Percentiles rank a stretch among this genome's conserved stretches.
Evolutionary conservation across 371 early-diverging fungal species (phyloP).

Genomic region (Haplosporangium sp.): DNA sequence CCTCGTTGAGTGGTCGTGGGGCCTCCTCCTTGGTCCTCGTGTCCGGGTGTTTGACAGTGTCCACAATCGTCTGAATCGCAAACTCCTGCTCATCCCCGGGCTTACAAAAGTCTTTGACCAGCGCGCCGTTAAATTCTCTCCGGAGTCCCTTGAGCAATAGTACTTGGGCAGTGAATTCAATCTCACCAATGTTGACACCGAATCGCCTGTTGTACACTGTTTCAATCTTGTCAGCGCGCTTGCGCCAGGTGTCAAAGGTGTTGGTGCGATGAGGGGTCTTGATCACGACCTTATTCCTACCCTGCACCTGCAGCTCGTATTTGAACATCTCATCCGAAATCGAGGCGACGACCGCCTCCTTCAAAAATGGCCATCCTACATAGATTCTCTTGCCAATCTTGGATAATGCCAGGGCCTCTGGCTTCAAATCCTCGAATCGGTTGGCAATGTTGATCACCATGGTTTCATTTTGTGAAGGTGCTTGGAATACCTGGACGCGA

Average conservation of each 20-base stretch:
- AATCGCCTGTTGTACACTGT: conserved; percentile 65
- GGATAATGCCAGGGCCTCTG: conserved; percentile 62
- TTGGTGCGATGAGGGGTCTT: conserved; percentile 62
- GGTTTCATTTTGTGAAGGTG: conserved; percentile 84
- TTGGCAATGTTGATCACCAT: conserved; percentile 78
- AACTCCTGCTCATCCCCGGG: conserved; percentile 70
- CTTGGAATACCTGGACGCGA: conserved; percentile 88
- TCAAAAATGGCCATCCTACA: conserved; percentile 88
- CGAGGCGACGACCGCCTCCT: conserved; percentile 81
- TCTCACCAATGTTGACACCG: conserved; percentile 77
- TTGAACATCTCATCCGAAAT: conserved; percentile 76
- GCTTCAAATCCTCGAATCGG: conserved; percentile 61
- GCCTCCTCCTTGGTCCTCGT: conserved; percentile 74
- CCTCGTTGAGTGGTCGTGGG: conserved; percentile 65
- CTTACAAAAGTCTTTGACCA: conserved; percentile 85
- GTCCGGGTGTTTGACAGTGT: conserved; percentile 71
- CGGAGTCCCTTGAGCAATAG: conserved; percentile 77
- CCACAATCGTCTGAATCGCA: conserved; percentile 79
- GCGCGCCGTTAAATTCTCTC: conserved; percentile 80
- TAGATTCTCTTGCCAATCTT: conserved; percentile 71
- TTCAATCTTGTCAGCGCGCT: conserved; percentile 69
- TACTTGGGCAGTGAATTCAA: conserved; percentile 78
- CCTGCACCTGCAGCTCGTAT: conserved; percentile 66
- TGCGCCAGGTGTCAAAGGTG: conserved; percentile 64
- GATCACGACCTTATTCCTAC: conserved; percentile 57